A percentile compares a stretch with the other conserved stretches of the same genome.
Evolutionary conservation across 2,329 filamentous ascomycete species (phyloP).

Genomic region (Trichoderma aggressivum): DNA sequence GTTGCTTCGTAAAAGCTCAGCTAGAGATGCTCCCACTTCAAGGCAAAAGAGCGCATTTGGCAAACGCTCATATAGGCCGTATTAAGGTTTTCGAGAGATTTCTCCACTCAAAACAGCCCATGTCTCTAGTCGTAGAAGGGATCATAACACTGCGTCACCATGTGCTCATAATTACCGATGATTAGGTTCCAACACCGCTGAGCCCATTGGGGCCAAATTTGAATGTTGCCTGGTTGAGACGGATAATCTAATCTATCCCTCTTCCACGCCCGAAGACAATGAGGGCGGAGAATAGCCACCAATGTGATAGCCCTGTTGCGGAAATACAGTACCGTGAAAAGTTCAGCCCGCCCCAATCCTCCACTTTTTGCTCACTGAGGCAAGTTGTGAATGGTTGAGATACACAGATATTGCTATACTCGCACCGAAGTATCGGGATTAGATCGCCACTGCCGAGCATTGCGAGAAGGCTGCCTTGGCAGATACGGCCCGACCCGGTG

Average conservation of each 20-base stretch:
- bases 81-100: no score
- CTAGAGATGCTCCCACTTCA: no score
- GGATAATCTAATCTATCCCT: background rate
- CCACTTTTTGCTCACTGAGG: background rate
- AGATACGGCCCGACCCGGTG: background rate
- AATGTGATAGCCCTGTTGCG: background rate
- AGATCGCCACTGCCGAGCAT: background rate
- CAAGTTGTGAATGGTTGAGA: background rate
- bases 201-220: background rate
- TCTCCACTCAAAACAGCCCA: no score
- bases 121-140: no score
- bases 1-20: no score
- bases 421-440: background rate
- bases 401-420: background rate
- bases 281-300: background rate
- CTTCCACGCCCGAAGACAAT: background rate
- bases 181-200: no score
- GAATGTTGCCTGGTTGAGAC: background rate
- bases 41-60: no score
- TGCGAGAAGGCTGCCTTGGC: background rate
- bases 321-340: background rate
- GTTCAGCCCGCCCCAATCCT: background rate
- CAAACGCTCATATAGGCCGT: no score
- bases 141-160: no score
- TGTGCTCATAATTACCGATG: no score